These are phyloP conservation scores for Dryas drummondii DNA, from an alignment of 306 rosid genomes.

Conservation along the genomic window DNA sequence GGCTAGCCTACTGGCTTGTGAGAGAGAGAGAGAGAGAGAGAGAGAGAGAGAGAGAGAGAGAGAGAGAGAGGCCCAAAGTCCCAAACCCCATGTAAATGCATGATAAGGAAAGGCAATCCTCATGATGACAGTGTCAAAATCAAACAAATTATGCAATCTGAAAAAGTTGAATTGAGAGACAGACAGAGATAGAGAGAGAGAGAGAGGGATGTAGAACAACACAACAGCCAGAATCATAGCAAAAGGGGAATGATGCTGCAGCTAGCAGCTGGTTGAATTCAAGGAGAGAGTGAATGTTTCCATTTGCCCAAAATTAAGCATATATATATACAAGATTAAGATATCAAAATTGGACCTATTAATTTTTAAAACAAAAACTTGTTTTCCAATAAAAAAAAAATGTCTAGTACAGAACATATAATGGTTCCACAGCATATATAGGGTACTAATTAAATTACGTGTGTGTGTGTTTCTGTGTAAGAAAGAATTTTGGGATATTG, in stretches of 20 bases:
- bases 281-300: slow-evolving; percentile 43
- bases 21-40: slow-evolving; percentile 11
- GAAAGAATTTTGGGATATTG: too few relatives aligned
- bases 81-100: slow-evolving; percentile 52
- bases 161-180: slow-evolving; percentile 49
- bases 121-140: slow-evolving; percentile 89
- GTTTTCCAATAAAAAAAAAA: neutral
- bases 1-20: slow-evolving; percentile 9
- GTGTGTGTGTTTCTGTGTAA: too few relatives aligned
- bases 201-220: slow-evolving; percentile 29
- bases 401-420: too few relatives aligned
- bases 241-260: slow-evolving; percentile 54
- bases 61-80: slow-evolving; percentile 27
- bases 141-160: slow-evolving; percentile 73
- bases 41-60: slow-evolving; percentile 29
- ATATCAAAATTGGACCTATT: too few relatives aligned
- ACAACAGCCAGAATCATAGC: slow-evolving; percentile 29
- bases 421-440: too few relatives aligned
- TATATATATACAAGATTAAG: neutral
- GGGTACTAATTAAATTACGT: too few relatives aligned
- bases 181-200: slow-evolving; percentile 40
- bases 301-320: slow-evolving; percentile 22
- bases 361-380: too few relatives aligned
- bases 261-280: slow-evolving; percentile 40
- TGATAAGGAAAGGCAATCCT: slow-evolving; percentile 86